Evolutionary conservation across 1,284 basidiomycete species (phyloP), one percentile per base, ranked within the genome.

Genomic region (Coniferiporia weirii): DNA sequence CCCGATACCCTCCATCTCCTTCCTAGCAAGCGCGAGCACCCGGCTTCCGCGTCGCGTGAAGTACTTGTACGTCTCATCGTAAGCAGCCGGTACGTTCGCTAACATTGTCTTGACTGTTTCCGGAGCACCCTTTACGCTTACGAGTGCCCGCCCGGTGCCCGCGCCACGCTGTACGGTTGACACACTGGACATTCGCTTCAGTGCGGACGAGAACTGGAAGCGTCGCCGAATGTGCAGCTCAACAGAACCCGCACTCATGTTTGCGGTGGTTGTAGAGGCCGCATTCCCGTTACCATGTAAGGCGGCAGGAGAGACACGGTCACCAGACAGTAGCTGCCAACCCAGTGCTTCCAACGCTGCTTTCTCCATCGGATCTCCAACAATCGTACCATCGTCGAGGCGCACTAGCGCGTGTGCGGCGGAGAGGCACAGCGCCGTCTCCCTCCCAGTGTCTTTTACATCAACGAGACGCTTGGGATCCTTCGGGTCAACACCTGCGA

Each of bases 281-380:
- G 38, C 38, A 40, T 40, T 40, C 2, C 38, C 38, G 15, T 40
- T 40, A 22, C 76, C 75, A 17, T 45, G 34, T 13, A 35, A 51
- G 22, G 46, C 46, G 62, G 49, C 59, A 50, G 45, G 70, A 61
- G 36, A 58, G 32, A 67, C 74, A 49, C 65, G 53, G 45, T 59
- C 61, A 22, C 80, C 91, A 91, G 73, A 88, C 90, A 43, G 79
- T 19, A 99, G 72, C 64, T 87, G 84, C 96, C 96, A 99, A 60
- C 92, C 87, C 50, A 99, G 80, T 1, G 94, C 90, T 64, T 95
- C 92, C 15, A 99, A 76, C 0, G 96, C 96, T 0, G 93, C 96
- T 76, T 96, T 96, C 73, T 99, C 96, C 96, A 99, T 99, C 0
- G 97, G 96, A 71, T 99, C 97, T 13, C 96, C 97, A 38, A 99